Evolutionary conservation across 257 asterid species (phyloP), one percentile per base, ranked within the genome.

Genomic region (Solanum chiquidenum): DNA sequence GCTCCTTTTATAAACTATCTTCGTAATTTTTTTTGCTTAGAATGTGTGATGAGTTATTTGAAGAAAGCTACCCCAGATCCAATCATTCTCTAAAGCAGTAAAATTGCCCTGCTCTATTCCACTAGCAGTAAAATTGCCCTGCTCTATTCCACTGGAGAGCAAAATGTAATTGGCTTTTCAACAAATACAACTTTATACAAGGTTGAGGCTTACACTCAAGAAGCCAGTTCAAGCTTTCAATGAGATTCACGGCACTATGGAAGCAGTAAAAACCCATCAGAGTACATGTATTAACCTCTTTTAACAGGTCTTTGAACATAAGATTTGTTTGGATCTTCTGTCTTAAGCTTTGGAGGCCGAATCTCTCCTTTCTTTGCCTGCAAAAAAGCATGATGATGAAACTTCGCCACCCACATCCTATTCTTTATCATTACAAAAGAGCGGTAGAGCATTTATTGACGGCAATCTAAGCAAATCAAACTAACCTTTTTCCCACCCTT

Each of bases 281-380:
- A 76, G 71, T 29, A 71, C 77, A 66, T 5, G 83, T 1, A 23
- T 82, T 74, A 92, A 33, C 95, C 96, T 55, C 96, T 93, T 89
- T 97, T 96, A 83, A 96, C 97, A 0, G 99, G 99, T 87, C 99
- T 94, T 89, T 97, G 99, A 42, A 96, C 99, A 10, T 97, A 97
- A 5, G 98, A 95, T 93, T 97, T 97, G 95, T 96, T 97, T 72
- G 99, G 99, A 88, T 97, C 99, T 94, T 97, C 99, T 6, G 99
- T 97, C 94, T 97, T 97, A 68, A 97, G 96, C 92, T 97, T 97
- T 77, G 99, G 99, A 73, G 99, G 99, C 69, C 99, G 95, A 83
- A 94, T 92, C 92, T 97, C 99, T 66, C 99, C 99, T 90, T 94
- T 97, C 93, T 96, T 96, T 6, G 92, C 98, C 98, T 95, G 90